Conservation (phyloP, 768 basidiomycete genomes). For the Gloeostereum incarnatum region DNA sequence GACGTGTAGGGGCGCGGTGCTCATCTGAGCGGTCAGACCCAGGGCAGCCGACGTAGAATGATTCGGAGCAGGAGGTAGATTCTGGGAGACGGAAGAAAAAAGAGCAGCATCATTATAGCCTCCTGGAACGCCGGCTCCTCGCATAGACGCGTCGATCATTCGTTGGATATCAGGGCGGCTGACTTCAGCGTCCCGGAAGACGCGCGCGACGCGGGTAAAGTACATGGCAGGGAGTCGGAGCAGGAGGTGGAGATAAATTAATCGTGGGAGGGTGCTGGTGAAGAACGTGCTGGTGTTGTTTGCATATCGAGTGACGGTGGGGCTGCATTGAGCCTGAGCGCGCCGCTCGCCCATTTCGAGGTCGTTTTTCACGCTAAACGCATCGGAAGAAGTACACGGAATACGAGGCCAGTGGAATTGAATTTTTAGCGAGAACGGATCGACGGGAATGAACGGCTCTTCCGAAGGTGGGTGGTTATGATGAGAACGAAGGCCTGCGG, state of each 20-base stretch:
- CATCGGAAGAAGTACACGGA: slow-evolving; percentile 11
- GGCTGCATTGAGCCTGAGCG: background rate
- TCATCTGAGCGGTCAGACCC: background rate
- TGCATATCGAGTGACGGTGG: background rate
- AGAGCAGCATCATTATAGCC: no score
- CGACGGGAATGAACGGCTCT: slow-evolving; percentile 46
- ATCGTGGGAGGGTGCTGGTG: slow-evolving; percentile 29
- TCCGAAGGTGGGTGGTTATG: slow-evolving; percentile 34
- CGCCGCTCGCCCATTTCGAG: slow-evolving; percentile 11
- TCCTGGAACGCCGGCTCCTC: slow-evolving; percentile 11
- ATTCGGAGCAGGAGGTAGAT: background rate
- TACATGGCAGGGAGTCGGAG: slow-evolving; percentile 72
- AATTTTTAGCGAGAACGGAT: slow-evolving; percentile 36
- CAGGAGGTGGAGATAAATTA: slow-evolving; percentile 31
- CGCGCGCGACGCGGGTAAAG: slow-evolving; percentile 66
- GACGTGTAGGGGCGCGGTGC: background rate
- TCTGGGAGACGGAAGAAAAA: background rate
- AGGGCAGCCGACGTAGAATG: slow-evolving; percentile 5
- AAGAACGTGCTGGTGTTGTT: slow-evolving; percentile 14
- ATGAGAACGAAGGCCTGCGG: slow-evolving; percentile 34
- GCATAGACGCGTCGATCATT: slow-evolving; percentile 31
- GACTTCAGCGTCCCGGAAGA: slow-evolving; percentile 73
- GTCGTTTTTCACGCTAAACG: slow-evolving; percentile 17
- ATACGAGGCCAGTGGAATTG: slow-evolving; percentile 11
- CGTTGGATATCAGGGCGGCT: slow-evolving; percentile 62